A percentile compares a stretch with the other conserved stretches of the same genome.
Evolutionary conservation across 495 filamentous ascomycete species (phyloP).

Genomic region (Trichoderma orchidacearum): DNA sequence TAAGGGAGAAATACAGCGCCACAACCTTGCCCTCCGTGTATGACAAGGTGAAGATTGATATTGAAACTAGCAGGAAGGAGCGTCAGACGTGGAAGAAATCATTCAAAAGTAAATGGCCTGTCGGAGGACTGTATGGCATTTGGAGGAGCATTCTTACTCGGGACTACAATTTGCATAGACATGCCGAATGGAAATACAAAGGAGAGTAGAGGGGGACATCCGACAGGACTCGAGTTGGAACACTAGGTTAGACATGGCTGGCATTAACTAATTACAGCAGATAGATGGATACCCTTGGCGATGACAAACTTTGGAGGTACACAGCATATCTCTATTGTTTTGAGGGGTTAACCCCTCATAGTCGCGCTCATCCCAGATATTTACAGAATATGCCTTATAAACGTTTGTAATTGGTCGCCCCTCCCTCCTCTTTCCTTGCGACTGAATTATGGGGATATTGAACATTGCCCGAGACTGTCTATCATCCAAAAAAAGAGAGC

Average conservation of each 20-base stretch:
- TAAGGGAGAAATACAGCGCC: slow-evolving; percentile 38
- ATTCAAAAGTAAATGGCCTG: slow-evolving; percentile 28
- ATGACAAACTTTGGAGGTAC: no score
- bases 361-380: no score
- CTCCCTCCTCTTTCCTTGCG: no score
- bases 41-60: slow-evolving; percentile 39
- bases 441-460: no score
- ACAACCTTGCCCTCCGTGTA: slow-evolving; percentile 38
- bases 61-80: slow-evolving; percentile 4
- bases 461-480: not conserved
- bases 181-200: slow-evolving; percentile 37
- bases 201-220: slow-evolving; percentile 4
- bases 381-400: no score
- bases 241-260: no score
- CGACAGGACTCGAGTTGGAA: not conserved
- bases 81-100: slow-evolving; percentile 15
- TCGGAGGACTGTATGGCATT: slow-evolving; percentile 42
- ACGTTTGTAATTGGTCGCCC: no score
- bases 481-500: not conserved
- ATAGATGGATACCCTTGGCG: no score
- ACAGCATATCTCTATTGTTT: no score
- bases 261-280: no score
- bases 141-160: slow-evolving; percentile 39
- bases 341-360: no score
- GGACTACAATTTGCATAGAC: slow-evolving; percentile 39